Conservation (phyloP, 257 asterid genomes). For the Solanum sparsipilum region DNA sequence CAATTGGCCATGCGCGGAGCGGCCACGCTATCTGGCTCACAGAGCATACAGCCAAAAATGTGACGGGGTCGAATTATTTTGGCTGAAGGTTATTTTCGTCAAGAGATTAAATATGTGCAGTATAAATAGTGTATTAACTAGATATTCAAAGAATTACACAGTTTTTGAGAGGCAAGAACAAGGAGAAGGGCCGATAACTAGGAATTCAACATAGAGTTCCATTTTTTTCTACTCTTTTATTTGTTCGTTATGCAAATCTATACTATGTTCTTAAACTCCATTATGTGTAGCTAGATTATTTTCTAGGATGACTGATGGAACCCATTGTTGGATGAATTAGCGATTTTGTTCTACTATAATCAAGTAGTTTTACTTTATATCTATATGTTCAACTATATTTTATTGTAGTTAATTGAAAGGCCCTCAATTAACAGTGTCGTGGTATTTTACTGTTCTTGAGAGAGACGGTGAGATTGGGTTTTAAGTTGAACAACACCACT, state of each 20-base stretch:
- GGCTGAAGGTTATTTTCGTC: neutral
- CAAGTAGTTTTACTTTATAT: neutral
- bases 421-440: neutral
- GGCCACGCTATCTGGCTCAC: neutral
- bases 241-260: neutral
- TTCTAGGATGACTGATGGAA: neutral
- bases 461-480: neutral
- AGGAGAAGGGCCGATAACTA: neutral
- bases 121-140: too few relatives aligned
- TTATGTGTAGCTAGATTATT: neutral
- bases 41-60: neutral
- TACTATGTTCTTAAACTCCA: neutral
- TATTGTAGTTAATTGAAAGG: neutral
- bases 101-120: neutral
- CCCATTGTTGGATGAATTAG: neutral
- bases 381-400: neutral
- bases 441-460: neutral
- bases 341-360: neutral
- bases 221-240: neutral
- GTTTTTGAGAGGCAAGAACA: neutral
- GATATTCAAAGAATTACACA: neutral
- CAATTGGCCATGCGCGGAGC: neutral
- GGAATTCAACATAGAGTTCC: neutral
- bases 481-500: neutral
- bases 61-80: neutral